phyloP scores from a whole-genome alignment of 2,329 filamentous ascomycete genomes.

The Trichoderma citrinoviride region DNA sequence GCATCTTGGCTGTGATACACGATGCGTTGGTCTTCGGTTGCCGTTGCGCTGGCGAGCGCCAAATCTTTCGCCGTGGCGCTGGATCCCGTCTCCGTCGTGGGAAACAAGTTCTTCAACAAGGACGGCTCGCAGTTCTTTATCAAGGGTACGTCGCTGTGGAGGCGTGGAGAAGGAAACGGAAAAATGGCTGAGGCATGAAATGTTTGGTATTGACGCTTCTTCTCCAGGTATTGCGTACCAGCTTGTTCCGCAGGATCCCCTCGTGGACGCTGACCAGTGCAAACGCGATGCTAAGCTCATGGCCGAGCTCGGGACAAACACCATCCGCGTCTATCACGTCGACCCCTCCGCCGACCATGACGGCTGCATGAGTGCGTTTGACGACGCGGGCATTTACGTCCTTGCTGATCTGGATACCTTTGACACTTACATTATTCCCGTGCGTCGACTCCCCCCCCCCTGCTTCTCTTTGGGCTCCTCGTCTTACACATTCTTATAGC shows the following conservation, averaged over 20 bases:
- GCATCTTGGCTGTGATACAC: neutral
- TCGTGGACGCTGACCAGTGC: slow-evolving; percentile 74
- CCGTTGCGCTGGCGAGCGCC: slow-evolving; percentile 37
- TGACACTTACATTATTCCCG: slow-evolving; percentile 63
- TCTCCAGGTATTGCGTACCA: slow-evolving; percentile 69
- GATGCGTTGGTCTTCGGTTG: slow-evolving; percentile 41
- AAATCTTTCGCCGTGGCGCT: slow-evolving; percentile 40
- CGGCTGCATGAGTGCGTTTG: slow-evolving; percentile 78
- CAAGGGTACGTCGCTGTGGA: slow-evolving; percentile 60
- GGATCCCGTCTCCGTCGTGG: slow-evolving; percentile 55
- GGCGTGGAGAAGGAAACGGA: neutral
- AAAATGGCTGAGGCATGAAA: too few species aligned
- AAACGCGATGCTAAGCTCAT: slow-evolving; percentile 71
- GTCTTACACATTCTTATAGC: slow-evolving; percentile 37
- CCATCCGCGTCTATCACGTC: slow-evolving; percentile 87
- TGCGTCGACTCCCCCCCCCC: slow-evolving; percentile 35
- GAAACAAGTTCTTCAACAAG: slow-evolving; percentile 81
- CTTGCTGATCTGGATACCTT: slow-evolving; percentile 82
- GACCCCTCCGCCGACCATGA: slow-evolving; percentile 68
- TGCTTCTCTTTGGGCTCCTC: neutral
- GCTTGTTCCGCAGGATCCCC: slow-evolving; percentile 64
- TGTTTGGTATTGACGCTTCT: neutral
- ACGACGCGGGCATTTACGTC: slow-evolving; percentile 76
- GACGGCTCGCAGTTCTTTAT: slow-evolving; percentile 81
- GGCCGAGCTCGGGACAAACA: slow-evolving; percentile 76